Evolutionary conservation across 78 protist species (phyloP).

Genomic region (Tieghemostelium lacteum): DNA sequence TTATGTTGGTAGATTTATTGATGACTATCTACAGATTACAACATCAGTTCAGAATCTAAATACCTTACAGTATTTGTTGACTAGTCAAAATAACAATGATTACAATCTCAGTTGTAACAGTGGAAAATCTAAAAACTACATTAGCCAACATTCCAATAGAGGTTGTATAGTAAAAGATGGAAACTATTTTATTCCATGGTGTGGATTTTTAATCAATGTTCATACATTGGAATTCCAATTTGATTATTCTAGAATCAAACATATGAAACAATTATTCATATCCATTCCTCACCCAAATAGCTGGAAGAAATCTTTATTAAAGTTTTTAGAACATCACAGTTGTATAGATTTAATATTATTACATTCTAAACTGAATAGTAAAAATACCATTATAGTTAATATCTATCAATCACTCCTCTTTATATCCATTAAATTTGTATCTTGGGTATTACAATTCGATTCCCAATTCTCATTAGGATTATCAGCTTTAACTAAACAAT

Average conservation of each 20-base stretch:
- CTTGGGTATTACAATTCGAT: not conserved
- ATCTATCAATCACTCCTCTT: not conserved
- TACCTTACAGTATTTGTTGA: not conserved
- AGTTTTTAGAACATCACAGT: not conserved
- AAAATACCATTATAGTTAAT: not conserved
- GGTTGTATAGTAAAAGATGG: conserved; percentile 11
- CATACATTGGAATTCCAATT: conserved; percentile 27
- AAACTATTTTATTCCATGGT: conserved; percentile 12
- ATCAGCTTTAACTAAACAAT: too few relatives aligned
- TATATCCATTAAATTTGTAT: conserved; percentile 1
- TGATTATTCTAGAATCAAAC: conserved; percentile 10
- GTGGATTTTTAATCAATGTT: conserved; percentile 18
- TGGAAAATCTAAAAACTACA: not conserved
- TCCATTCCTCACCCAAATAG: not conserved
- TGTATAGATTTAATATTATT: not conserved
- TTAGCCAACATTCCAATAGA: not conserved
- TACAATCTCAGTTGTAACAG: conserved; percentile 10
- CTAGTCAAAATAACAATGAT: not conserved
- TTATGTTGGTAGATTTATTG: conserved; percentile 20
- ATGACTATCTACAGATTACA: conserved; percentile 32
- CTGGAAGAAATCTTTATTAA: not conserved
- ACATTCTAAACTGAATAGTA: not conserved
- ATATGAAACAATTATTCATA: not conserved
- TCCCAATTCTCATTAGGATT: not conserved
- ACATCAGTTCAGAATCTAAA: not conserved